Evolutionary conservation across 768 basidiomycete genomes (phyloP).

Genomic region (Boletus coccyginus): DNA sequence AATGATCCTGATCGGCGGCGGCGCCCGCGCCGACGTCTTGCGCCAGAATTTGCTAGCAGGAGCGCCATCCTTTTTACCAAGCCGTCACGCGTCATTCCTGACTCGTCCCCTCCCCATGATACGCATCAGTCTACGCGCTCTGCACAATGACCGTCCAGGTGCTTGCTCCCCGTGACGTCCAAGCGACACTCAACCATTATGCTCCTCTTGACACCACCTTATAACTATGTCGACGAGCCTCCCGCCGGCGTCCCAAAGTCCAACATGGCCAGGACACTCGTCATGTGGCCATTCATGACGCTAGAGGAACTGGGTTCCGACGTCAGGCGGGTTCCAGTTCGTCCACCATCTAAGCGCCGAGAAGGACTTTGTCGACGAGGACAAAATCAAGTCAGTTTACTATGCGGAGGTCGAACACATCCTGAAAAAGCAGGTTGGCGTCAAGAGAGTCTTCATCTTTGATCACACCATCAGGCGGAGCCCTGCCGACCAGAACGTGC

Average conservation of each 20-base stretch:
- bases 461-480: conserved; percentile 43
- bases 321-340: conserved; percentile 45
- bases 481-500: background rate
- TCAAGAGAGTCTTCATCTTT: conserved; percentile 41
- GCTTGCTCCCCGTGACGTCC: conserved; percentile 35
- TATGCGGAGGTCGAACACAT: conserved; percentile 43
- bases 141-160: conserved; percentile 19
- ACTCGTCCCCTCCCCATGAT: background rate
- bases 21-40: background rate
- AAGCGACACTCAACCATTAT: conserved; percentile 39
- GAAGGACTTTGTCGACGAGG: conserved; percentile 41
- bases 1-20: too few species aligned
- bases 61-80: background rate
- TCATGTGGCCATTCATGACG: conserved; percentile 27
- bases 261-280: conserved; percentile 27
- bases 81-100: background rate
- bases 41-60: background rate
- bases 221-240: conserved; percentile 33
- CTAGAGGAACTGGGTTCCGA: conserved; percentile 37
- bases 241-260: conserved; percentile 25
- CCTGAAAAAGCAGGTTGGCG: conserved; percentile 39
- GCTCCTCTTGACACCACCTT: conserved; percentile 29
- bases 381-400: conserved; percentile 35
- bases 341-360: conserved; percentile 31
- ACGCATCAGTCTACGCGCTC: background rate